phyloP scores from a whole-genome alignment of 2,329 filamentous ascomycete species.

The Alternaria longipes region DNA sequence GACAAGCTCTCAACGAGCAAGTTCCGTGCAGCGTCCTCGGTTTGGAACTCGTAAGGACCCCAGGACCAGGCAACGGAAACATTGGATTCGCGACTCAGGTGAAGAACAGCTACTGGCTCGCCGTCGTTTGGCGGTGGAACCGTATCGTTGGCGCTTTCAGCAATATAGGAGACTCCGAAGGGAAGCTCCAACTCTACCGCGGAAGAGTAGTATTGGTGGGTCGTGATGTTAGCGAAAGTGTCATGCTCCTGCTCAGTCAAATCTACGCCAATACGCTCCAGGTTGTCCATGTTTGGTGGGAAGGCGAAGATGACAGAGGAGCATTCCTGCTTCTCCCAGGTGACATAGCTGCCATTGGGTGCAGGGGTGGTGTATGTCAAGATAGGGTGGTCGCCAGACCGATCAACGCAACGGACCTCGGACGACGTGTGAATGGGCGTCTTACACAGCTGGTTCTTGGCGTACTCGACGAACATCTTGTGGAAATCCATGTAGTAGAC shows the following conservation, averaged over 20 bases:
- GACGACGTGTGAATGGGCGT: constrained; percentile 43
- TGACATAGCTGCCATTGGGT: constrained; percentile 37
- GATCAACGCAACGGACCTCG: constrained; percentile 49
- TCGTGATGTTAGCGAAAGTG: constrained; percentile 44
- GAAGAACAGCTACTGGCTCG: constrained; percentile 48
- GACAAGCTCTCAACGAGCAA: constrained; percentile 45
- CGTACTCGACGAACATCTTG: constrained; percentile 46
- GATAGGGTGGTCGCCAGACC: constrained; percentile 44
- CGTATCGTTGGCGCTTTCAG: constrained; percentile 28
- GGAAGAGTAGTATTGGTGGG: constrained; percentile 50
- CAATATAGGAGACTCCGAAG: constrained; percentile 50
- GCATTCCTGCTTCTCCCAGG: constrained; percentile 47
- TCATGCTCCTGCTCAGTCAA: constrained; percentile 45
- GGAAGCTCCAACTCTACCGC: constrained; percentile 46
- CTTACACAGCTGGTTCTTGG: constrained; percentile 43
- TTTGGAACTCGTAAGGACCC: constrained; percentile 48
- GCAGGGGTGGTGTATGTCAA: constrained; percentile 44
- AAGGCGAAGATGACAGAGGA: constrained; percentile 49
- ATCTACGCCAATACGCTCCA: constrained; percentile 46
- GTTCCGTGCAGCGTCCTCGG: constrained; percentile 35
- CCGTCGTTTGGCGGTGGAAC: constrained; percentile 46
- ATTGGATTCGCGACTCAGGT: constrained; percentile 39
- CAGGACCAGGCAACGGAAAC: constrained; percentile 50
- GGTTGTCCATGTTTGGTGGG: constrained; percentile 45
- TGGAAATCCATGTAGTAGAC: constrained; percentile 53